These are phyloP conservation scores for Salix udensis DNA, from an alignment of 345 rosid genomes.

Conservation along the genomic window DNA sequence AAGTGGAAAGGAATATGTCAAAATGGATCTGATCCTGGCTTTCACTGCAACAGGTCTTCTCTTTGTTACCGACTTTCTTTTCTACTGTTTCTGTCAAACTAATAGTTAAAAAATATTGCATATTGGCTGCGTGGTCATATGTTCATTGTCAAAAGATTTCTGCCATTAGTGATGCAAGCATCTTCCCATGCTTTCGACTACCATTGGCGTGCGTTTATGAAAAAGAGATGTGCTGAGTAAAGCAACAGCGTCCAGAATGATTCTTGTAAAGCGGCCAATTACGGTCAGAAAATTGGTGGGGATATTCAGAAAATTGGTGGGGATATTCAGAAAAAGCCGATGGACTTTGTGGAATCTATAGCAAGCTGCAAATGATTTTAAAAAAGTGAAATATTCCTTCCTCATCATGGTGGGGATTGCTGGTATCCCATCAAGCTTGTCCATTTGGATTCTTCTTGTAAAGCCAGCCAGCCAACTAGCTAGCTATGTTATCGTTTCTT, in stretches of 20 bases:
- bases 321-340: not conserved
- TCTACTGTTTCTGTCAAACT: not conserved
- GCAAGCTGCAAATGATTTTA: not conserved
- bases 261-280: not conserved
- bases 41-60: slow-evolving; percentile 26
- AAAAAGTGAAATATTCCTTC: not conserved
- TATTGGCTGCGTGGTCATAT: not conserved
- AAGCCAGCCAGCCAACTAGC: no score
- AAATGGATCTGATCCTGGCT: slow-evolving; percentile 6
- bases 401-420: not conserved
- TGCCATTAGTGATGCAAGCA: not conserved
- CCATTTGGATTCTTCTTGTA: not conserved
- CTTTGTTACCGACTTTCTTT: not conserved
- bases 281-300: not conserved
- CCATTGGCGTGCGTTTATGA: no score
- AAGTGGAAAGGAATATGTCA: slow-evolving; percentile 33
- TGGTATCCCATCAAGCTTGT: not conserved
- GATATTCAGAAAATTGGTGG: not conserved
- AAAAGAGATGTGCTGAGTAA: no score
- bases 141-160: not conserved
- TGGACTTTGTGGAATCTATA: slow-evolving; percentile 6
- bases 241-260: not conserved
- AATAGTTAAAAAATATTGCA: not conserved
- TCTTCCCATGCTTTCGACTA: not conserved
- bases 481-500: no score